A percentile compares a stretch with the other conserved stretches of the same genome.
These are phyloP conservation scores for Symbiodinium natans DNA, from an alignment of 73 alveolate genomes.

Conservation along the genomic window DNA sequence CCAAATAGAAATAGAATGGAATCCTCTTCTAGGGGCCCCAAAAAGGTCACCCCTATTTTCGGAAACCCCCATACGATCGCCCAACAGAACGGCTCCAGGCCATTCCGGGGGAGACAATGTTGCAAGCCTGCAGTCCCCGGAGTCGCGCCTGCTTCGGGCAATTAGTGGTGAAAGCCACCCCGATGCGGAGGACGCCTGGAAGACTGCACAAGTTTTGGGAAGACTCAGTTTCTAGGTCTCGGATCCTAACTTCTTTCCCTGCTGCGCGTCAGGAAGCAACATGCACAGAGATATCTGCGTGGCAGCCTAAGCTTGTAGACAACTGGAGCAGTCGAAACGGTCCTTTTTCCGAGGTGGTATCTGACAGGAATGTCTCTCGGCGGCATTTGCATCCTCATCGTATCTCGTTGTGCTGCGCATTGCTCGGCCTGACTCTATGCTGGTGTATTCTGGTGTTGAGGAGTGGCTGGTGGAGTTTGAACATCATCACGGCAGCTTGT, in stretches of 20 bases:
- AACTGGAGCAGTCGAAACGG: too few species aligned
- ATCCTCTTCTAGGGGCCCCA: not conserved
- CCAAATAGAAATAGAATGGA: not conserved
- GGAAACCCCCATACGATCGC: not conserved
- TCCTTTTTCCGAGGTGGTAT: slow-evolving; percentile 30
- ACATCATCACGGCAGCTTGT: slow-evolving; percentile 47
- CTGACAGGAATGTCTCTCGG: slow-evolving; percentile 69
- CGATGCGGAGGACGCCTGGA: slow-evolving; percentile 40
- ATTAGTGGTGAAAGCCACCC: slow-evolving; percentile 71
- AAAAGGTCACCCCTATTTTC: not conserved
- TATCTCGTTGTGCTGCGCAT: too few species aligned
- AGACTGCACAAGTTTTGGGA: not conserved
- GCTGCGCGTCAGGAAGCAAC: slow-evolving; percentile 16
- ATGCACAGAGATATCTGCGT: slow-evolving; percentile 18
- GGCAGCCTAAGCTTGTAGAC: not conserved
- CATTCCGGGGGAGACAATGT: slow-evolving; percentile 27
- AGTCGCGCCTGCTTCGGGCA: slow-evolving; percentile 25
- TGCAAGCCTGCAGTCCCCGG: slow-evolving; percentile 9
- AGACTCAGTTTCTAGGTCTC: not conserved
- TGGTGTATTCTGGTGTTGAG: not conserved
- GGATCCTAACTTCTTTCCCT: not conserved
- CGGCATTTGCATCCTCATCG: not conserved
- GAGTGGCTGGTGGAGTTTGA: slow-evolving; percentile 92
- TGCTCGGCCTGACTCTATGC: too few species aligned
- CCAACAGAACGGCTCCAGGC: not conserved